Base-by-base conservation (phyloP, 768 basidiomycete species). In the Kwoniella dendrophila region DNA sequence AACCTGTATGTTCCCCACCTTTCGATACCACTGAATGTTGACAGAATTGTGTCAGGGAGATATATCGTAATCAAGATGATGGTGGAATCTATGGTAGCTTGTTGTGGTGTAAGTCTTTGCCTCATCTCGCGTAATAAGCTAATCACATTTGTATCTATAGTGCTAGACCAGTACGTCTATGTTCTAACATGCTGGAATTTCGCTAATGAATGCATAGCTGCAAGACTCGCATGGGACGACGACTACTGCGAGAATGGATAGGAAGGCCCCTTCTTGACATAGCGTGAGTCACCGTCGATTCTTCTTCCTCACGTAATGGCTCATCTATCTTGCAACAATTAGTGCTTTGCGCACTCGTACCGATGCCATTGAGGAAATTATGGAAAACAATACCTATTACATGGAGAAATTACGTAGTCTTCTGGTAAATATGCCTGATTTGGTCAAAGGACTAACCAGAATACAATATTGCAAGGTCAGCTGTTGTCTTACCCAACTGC, bases 51-150 rank as follows among this genome's bases (percentile, higher is more conserved):
- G 7, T 5, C 63, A 86, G 86, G 44, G 94, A 98, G 78, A 86
- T 99, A n/a, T 94, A 90, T 76, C 85, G 86, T 33, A 98, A 97
- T 69, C 88, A 90, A 72, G 92, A 90, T 0, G 88, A 96, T 74
- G 84, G 84, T 56, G 85, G 84, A 11, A 81, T 83, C 20, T 83
- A 80, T 59, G 94, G 93, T 3, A 89, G 90, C 51, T 80, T 99
- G 47, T 81, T 96, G 64, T 89, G 87, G 85, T 54, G 74, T 75
- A 38, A 64, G 74, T 71, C 8, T 24, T 1, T 14, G 12, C 16
- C 8, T 24, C 5, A n/a, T 3, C 8, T 14, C 22, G 8, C 36
- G 30, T 2, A 1, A n/a, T 2, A 14, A 27, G 64, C 54, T 66
- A 50, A 56, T 64, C 47, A 38, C 45, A 7, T 22, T 36, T 22